Percentiles rank a stretch among this genome's conserved stretches.
Conservation (phyloP, 129 eudicot genomes). For the Flaveria ramosissima region DNA sequence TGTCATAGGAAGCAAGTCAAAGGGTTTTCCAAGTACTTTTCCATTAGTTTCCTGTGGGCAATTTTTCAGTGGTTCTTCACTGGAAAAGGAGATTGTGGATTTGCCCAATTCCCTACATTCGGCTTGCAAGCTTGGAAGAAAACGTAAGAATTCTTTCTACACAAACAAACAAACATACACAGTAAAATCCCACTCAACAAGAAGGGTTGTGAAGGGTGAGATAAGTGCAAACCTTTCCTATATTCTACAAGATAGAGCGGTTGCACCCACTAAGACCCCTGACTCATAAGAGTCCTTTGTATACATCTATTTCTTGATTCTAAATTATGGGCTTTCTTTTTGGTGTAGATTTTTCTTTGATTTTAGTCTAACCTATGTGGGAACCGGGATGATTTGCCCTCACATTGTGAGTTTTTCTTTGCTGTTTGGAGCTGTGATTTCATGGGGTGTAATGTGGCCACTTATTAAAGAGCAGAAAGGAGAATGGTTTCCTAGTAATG, state of each 20-base stretch:
- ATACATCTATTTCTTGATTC: neutral
- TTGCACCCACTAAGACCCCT: too few relatives aligned
- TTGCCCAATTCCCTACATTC: constrained; percentile 64
- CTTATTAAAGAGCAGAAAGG: constrained; percentile 62
- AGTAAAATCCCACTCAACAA: too few relatives aligned
- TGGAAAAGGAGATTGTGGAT: constrained; percentile 62
- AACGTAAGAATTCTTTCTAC: constrained; percentile 25
- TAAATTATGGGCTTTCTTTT: constrained; percentile 12
- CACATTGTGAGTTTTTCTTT: constrained; percentile 81
- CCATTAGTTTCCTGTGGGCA: constrained; percentile 80
- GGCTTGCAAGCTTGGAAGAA: constrained; percentile 56
- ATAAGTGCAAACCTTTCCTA: too few relatives aligned
- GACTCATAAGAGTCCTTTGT: constrained; percentile 19
- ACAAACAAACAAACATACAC: too few relatives aligned
- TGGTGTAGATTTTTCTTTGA: constrained; percentile 81
- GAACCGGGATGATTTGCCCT: constrained; percentile 95
- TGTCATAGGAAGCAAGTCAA: constrained; percentile 69
- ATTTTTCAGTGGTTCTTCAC: constrained; percentile 90
- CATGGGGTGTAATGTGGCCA: constrained; percentile 99
- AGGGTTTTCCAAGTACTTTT: constrained; percentile 69
- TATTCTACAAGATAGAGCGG: too few relatives aligned
- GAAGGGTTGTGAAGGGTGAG: too few relatives aligned
- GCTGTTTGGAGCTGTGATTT: constrained; percentile 86
- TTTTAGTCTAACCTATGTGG: constrained; percentile 87
- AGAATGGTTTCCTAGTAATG: constrained; percentile 70